A percentile compares a stretch with the other conserved stretches of the same genome.
phyloP scores from a whole-genome alignment of 768 basidiomycete species.

The Mycena galericulata region DNA sequence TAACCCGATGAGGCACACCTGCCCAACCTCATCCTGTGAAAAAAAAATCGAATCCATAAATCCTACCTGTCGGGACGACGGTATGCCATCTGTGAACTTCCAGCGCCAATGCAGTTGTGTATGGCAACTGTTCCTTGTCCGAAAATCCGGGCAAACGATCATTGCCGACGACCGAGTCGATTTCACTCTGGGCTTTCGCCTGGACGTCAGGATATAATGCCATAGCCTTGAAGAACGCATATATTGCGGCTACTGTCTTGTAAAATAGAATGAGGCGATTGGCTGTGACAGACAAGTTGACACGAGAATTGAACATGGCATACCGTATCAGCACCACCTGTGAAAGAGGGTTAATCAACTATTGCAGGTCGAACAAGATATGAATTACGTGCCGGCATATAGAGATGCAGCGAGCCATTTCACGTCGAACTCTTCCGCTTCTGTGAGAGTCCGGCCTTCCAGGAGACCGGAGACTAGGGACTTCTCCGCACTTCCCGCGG shows the following conservation, averaged over 20 bases:
- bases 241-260: conserved; percentile 51
- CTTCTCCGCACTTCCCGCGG: conserved; percentile 47
- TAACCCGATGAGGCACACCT: conserved; percentile 56
- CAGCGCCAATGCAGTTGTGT: conserved; percentile 51
- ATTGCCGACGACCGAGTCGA: conserved; percentile 54
- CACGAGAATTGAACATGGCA: too few relatives aligned
- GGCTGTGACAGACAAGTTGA: too few relatives aligned
- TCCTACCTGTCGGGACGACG: conserved; percentile 49
- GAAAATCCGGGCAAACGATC: conserved; percentile 52
- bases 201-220: conserved; percentile 51
- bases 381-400: conserved; percentile 48
- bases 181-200: conserved; percentile 53
- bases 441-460: conserved; percentile 40
- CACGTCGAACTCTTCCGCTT: conserved; percentile 51
- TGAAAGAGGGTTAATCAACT: not conserved
- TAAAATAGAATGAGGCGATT: too few relatives aligned
- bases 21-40: conserved; percentile 15
- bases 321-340: conserved; percentile 57
- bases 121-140: conserved; percentile 54
- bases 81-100: conserved; percentile 53
- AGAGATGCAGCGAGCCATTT: conserved; percentile 60
- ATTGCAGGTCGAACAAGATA: not conserved
- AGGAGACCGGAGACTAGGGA: conserved; percentile 50
- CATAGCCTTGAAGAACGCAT: conserved; percentile 56
- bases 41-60: not conserved